Conservation (phyloP, 2,329 filamentous ascomycete genomes). For the Aphanoascus verrucosus region DNA sequence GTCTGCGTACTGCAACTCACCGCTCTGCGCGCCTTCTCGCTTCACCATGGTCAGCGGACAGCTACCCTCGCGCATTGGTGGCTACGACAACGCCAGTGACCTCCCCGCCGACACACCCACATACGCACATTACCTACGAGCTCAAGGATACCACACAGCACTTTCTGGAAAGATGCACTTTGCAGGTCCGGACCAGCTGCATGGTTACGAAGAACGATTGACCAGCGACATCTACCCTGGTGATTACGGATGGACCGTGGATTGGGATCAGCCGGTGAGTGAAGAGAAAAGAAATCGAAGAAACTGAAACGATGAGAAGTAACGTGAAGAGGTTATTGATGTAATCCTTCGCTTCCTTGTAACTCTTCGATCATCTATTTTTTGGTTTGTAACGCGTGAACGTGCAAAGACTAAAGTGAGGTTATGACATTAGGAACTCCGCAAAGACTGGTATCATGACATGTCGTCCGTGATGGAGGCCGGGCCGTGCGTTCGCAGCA, state of each 20-base stretch:
- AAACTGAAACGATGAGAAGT: not conserved
- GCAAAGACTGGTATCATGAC: constrained; percentile 94
- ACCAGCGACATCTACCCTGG: constrained; percentile 95
- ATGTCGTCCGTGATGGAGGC: constrained; percentile 87
- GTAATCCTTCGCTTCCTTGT: constrained; percentile 5
- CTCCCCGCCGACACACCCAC: constrained; percentile 77
- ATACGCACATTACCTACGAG: constrained; percentile 81
- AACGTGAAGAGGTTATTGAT: constrained; percentile 3
- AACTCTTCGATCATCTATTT: not conserved
- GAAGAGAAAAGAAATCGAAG: not conserved
- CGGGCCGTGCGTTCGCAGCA: constrained; percentile 77
- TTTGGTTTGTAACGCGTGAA: not conserved
- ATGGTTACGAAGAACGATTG: constrained; percentile 83
- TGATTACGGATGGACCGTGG: constrained; percentile 88
- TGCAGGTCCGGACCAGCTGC: constrained; percentile 69
- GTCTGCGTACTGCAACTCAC: constrained; percentile 87
- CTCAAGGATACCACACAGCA: constrained; percentile 77
- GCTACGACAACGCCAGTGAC: constrained; percentile 82
- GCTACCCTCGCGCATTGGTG: constrained; percentile 80
- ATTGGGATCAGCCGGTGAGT: constrained; percentile 75
- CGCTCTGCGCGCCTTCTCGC: constrained; percentile 80
- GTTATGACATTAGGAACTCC: constrained; percentile 31
- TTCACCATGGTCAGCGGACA: constrained; percentile 93
- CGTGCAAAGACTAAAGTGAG: not conserved
- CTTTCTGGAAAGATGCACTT: constrained; percentile 97